These are phyloP conservation scores for Catenaria anguillulae DNA, from an alignment of 371 early-diverging fungal species.

Conservation along the genomic window DNA sequence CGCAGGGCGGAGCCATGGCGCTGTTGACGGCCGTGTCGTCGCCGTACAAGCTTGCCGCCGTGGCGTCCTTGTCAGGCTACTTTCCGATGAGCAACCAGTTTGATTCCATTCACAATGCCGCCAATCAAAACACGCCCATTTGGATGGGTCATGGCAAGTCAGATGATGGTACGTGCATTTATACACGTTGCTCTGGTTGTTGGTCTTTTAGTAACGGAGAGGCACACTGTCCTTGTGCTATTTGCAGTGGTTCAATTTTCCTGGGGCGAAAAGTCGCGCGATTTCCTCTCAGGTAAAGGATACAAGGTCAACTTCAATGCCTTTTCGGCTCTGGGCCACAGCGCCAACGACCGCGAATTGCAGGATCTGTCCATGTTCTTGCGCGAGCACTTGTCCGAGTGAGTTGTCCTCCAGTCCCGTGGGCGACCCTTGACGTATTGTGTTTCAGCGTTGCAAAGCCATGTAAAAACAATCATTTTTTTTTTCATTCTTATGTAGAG, in stretches of 20 bases:
- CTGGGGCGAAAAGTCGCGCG: slow-evolving; percentile 52
- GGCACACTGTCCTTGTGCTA: too few relatives aligned
- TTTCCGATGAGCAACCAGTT: slow-evolving; percentile 49
- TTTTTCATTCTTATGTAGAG: too few relatives aligned
- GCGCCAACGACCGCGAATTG: slow-evolving; percentile 55
- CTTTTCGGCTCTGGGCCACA: slow-evolving; percentile 67
- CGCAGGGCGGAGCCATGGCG: slow-evolving; percentile 75
- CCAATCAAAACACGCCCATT: slow-evolving; percentile 63
- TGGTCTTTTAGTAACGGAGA: too few relatives aligned
- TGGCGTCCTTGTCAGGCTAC: slow-evolving; percentile 65
- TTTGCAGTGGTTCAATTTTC: slow-evolving; percentile 43
- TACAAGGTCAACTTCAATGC: slow-evolving; percentile 57
- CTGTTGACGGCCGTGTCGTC: slow-evolving; percentile 57
- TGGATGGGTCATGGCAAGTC: slow-evolving; percentile 76
- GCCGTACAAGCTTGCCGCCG: slow-evolving; percentile 46
- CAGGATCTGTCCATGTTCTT: slow-evolving; percentile 54
- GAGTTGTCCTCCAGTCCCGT: too few relatives aligned
- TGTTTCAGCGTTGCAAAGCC: too few relatives aligned
- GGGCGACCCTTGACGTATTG: too few relatives aligned
- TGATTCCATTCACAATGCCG: slow-evolving; percentile 38
- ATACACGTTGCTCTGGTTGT: too few relatives aligned
- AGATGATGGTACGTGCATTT: slow-evolving; percentile 48
- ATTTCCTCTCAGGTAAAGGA: slow-evolving; percentile 43
- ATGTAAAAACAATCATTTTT: too few relatives aligned
- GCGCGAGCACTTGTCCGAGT: too few relatives aligned